Evolutionary conservation across 2,329 filamentous ascomycete species (phyloP).

Genomic region (Xylariaceae sp.): DNA sequence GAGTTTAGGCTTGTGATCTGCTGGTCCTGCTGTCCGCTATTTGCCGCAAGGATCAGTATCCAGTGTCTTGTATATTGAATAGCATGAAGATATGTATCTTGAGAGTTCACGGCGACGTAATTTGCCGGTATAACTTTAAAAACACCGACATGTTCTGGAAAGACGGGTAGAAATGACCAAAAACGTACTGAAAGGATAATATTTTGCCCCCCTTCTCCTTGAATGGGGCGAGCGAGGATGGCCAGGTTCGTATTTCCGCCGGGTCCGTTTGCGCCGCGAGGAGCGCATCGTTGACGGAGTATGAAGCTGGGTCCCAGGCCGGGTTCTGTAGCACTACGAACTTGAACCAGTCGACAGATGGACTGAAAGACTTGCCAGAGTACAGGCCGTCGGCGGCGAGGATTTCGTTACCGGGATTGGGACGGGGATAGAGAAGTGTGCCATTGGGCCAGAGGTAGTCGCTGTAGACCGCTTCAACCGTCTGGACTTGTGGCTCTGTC

Average conservation of each 20-base stretch:
- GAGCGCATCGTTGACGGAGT: slow-evolving; percentile 31
- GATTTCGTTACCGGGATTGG: slow-evolving; percentile 43
- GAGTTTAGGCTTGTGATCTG: slow-evolving; percentile 41
- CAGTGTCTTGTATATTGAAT: too few species aligned
- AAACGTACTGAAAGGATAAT: too few species aligned
- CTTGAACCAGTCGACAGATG: slow-evolving; percentile 42
- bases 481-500: slow-evolving; percentile 36
- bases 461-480: slow-evolving; percentile 37
- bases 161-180: too few species aligned
- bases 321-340: slow-evolving; percentile 42
- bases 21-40: slow-evolving; percentile 35
- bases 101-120: too few species aligned
- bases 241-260: slow-evolving; percentile 18
- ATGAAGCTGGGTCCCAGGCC: slow-evolving; percentile 33
- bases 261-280: slow-evolving; percentile 14
- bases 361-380: slow-evolving; percentile 34
- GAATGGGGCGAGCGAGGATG: slow-evolving; percentile 34
- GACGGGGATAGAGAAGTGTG: slow-evolving; percentile 42
- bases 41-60: too few species aligned
- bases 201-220: slow-evolving; percentile 27
- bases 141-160: too few species aligned
- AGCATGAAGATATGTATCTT: too few species aligned
- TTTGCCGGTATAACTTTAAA: too few species aligned
- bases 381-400: slow-evolving; percentile 34
- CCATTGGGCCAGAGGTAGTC: slow-evolving; percentile 39